Conservation (phyloP, 805 yeast species). For the Debaryomyces castellii region DNA sequence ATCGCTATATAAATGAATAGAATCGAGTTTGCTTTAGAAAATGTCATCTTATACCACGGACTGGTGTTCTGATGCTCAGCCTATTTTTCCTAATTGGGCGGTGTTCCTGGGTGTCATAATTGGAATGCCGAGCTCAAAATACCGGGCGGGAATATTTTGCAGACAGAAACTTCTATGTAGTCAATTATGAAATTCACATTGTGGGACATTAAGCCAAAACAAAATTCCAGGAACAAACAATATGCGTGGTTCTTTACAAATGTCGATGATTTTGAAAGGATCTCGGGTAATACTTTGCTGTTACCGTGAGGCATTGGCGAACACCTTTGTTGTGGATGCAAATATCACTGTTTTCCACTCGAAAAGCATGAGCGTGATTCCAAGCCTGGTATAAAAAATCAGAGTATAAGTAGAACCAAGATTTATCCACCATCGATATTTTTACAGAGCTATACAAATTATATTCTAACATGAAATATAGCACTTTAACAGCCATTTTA, state of each 20-base stretch:
- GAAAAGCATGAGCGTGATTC: not conserved
- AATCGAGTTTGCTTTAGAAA: not conserved
- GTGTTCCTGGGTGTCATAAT: not conserved
- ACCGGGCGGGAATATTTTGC: not conserved
- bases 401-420: no score
- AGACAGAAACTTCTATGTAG: not conserved
- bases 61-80: not conserved
- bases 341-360: not conserved
- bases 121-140: not conserved
- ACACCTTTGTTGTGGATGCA: not conserved
- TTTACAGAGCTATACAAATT: no score
- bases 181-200: not conserved
- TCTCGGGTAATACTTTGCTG: not conserved
- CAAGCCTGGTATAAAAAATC: not conserved
- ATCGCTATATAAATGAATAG: no score
- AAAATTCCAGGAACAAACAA: not conserved
- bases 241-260: not conserved
- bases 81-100: not conserved
- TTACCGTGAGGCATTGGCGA: not conserved
- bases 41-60: not conserved
- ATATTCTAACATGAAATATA: not conserved
- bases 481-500: conserved; percentile 1
- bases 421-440: no score
- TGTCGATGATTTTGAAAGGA: not conserved
- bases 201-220: not conserved